These are phyloP conservation scores for Trichosporon asahii DNA, from an alignment of 1,284 basidiomycete species.

Conservation along the genomic window DNA sequence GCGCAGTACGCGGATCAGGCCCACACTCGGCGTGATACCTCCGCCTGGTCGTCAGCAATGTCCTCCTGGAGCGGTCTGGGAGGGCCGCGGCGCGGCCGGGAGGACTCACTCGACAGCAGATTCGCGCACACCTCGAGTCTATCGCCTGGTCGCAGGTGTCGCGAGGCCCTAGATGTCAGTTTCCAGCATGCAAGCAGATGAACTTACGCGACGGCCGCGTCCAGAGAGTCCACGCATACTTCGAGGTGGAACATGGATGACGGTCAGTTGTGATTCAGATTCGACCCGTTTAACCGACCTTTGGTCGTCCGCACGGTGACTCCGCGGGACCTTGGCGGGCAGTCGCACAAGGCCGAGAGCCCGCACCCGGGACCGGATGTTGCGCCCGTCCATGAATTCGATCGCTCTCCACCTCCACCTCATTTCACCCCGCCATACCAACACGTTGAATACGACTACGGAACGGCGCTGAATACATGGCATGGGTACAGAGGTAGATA, in stretches of 20 bases:
- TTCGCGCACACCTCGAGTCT: conserved; percentile 73
- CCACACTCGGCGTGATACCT: conserved; percentile 71
- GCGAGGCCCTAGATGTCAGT: conserved; percentile 19
- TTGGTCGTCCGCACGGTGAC: background rate
- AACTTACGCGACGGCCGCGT: conserved; percentile 56
- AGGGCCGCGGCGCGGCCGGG: background rate
- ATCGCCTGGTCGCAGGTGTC: conserved; percentile 19
- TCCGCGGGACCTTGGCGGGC: background rate
- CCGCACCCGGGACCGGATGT: background rate
- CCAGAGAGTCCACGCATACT: conserved; percentile 73
- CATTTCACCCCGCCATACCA: too few relatives aligned
- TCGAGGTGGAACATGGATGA: conserved; percentile 56
- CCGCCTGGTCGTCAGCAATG: conserved; percentile 57
- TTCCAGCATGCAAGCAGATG: background rate
- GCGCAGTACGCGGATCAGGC: conserved; percentile 62
- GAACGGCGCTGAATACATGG: background rate
- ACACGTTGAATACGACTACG: too few relatives aligned
- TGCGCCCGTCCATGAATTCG: background rate
- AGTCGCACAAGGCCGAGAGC: background rate
- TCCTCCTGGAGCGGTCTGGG: background rate
- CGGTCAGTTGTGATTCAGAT: background rate
- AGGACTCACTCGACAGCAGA: conserved; percentile 52
- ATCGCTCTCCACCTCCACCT: background rate
- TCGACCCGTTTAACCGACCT: conserved; percentile 3
- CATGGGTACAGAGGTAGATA: background rate